phyloP scores from a whole-genome alignment of 352 stramenopile genomes.

The Phytophthora podocarpi region DNA sequence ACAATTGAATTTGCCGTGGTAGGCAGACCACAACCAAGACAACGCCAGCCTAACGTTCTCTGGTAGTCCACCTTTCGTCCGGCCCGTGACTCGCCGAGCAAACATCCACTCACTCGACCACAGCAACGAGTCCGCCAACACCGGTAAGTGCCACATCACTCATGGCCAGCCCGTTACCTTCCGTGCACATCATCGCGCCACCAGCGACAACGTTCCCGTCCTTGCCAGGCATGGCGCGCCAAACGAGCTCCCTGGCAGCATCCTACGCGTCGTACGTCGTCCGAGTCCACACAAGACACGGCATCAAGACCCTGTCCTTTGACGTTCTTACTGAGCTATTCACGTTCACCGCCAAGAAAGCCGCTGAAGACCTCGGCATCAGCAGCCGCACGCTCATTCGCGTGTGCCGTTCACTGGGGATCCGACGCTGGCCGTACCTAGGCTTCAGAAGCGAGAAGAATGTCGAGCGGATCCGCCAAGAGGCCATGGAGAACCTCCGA shows the following conservation, averaged over 20 bases:
- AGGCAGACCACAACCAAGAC: slow-evolving; percentile 32
- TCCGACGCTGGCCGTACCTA: slow-evolving; percentile 80
- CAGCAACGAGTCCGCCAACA: slow-evolving; percentile 14
- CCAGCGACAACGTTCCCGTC: slow-evolving; percentile 14
- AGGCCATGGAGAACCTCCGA: slow-evolving; percentile 79
- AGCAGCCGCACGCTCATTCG: slow-evolving; percentile 80
- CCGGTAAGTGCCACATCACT: not conserved
- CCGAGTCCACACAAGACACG: slow-evolving; percentile 64
- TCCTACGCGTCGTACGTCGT: slow-evolving; percentile 67
- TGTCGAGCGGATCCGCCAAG: slow-evolving; percentile 75
- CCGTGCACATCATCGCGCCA: slow-evolving; percentile 24
- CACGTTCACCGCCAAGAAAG: slow-evolving; percentile 78
- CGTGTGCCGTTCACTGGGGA: slow-evolving; percentile 75
- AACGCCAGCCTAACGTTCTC: slow-evolving; percentile 15
- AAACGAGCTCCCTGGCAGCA: slow-evolving; percentile 38
- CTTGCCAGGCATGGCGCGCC: slow-evolving; percentile 12
- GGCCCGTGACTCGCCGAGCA: slow-evolving; percentile 6
- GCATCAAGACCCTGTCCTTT: slow-evolving; percentile 83
- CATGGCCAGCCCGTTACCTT: slow-evolving; percentile 33
- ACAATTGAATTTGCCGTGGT: slow-evolving; percentile 39
- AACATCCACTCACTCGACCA: slow-evolving; percentile 7
- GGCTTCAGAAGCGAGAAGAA: slow-evolving; percentile 84
- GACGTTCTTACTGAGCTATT: slow-evolving; percentile 71
- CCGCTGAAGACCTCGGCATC: slow-evolving; percentile 75
- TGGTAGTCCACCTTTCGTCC: slow-evolving; percentile 11